phyloP scores from a whole-genome alignment of 192 early-diverging fungal species.

The Backusella luteola region DNA sequence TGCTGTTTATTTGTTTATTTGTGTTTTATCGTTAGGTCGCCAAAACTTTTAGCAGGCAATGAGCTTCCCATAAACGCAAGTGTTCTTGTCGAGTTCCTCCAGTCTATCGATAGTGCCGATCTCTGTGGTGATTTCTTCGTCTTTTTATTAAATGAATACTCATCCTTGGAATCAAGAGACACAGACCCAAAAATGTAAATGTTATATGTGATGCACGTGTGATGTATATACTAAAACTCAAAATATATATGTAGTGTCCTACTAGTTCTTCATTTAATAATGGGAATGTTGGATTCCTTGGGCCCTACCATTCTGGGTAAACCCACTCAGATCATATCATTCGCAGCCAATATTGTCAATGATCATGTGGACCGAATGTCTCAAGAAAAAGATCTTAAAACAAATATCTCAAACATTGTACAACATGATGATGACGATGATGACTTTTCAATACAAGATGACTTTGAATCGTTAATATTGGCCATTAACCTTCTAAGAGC shows the following conservation, averaged over 20 bases:
- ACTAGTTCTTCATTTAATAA: constrained; percentile 56
- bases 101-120: constrained; percentile 48
- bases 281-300: constrained; percentile 64
- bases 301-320: constrained; percentile 76
- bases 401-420: constrained; percentile 29
- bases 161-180: constrained; percentile 40
- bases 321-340: constrained; percentile 71
- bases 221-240: background rate
- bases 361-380: constrained; percentile 34
- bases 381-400: background rate
- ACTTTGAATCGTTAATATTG: constrained; percentile 54
- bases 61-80: constrained; percentile 56
- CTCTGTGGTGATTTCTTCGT: constrained; percentile 76
- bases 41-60: constrained; percentile 25
- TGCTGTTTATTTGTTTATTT: constrained; percentile 31
- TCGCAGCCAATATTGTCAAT: constrained; percentile 65
- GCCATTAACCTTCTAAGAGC: constrained; percentile 64
- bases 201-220: background rate
- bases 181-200: constrained; percentile 49
- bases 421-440: constrained; percentile 35
- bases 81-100: constrained; percentile 65
- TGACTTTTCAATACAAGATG: constrained; percentile 40
- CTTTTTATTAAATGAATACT: constrained; percentile 70
- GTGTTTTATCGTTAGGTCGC: constrained; percentile 10
- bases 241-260: constrained; percentile 44